Percentiles rank a stretch among this genome's conserved stretches.
These are phyloP conservation scores for Peronospora tabacina DNA, from an alignment of 352 stramenopile genomes.

Conservation along the genomic window DNA sequence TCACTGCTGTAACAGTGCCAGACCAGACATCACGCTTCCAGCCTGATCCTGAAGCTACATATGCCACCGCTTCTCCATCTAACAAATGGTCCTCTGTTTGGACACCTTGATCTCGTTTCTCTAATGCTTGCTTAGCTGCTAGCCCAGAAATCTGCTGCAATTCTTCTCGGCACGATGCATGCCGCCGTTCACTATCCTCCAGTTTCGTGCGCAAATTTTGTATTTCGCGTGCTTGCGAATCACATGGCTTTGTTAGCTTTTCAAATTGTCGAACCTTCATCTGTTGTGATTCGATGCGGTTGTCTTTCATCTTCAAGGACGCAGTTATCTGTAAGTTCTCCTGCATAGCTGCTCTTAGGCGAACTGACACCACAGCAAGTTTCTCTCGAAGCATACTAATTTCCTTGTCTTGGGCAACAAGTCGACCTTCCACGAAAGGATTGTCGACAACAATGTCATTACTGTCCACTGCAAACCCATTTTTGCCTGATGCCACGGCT, in stretches of 20 bases:
- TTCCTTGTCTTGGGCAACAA: constrained; percentile 59
- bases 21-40: constrained; percentile 23
- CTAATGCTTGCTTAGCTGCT: constrained; percentile 8
- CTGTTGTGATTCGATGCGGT: constrained; percentile 62
- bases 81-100: constrained; percentile 46
- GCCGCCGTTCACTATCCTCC: constrained; percentile 40
- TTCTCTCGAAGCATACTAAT: constrained; percentile 70
- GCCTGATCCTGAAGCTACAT: constrained; percentile 9
- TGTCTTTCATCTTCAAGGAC: constrained; percentile 70
- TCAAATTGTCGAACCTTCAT: constrained; percentile 57
- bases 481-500: constrained; percentile 9
- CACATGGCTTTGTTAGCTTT: constrained; percentile 43
- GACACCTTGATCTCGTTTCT: constrained; percentile 26
- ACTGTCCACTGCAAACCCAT: constrained; percentile 11
- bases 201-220: constrained; percentile 37
- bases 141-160: constrained; percentile 23
- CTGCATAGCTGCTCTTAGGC: constrained; percentile 54
- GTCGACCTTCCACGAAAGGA: constrained; percentile 50
- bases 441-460: constrained; percentile 7
- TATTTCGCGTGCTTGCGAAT: constrained; percentile 40
- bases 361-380: constrained; percentile 49
- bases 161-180: constrained; percentile 38
- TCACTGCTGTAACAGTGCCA: constrained; percentile 31
- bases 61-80: constrained; percentile 3
- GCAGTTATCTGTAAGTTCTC: constrained; percentile 48